phyloP scores from a whole-genome alignment of 2,329 filamentous ascomycete species.

The Thelonectria blattea region DNA sequence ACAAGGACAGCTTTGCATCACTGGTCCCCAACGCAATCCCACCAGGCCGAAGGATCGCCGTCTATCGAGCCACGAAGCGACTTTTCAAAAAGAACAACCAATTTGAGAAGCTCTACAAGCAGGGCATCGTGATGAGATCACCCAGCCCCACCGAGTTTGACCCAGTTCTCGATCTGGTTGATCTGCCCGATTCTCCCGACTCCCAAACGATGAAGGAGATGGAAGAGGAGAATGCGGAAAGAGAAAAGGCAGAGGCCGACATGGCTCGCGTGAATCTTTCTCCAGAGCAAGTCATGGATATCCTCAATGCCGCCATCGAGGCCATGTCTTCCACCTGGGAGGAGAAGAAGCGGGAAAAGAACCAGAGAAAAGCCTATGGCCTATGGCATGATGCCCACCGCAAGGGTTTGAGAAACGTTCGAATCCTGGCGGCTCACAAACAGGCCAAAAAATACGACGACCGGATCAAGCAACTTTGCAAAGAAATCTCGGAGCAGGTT shows the following conservation, averaged over 20 bases:
- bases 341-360: slow-evolving; percentile 60
- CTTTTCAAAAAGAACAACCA: slow-evolving; percentile 44
- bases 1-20: slow-evolving; percentile 37
- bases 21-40: slow-evolving; percentile 41
- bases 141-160: slow-evolving; percentile 31
- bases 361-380: slow-evolving; percentile 61
- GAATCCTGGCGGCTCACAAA: slow-evolving; percentile 52
- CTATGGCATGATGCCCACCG: slow-evolving; percentile 66
- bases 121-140: slow-evolving; percentile 23
- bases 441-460: slow-evolving; percentile 50
- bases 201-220: slow-evolving; percentile 67
- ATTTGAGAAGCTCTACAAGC: slow-evolving; percentile 18
- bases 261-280: slow-evolving; percentile 42
- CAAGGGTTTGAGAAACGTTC: slow-evolving; percentile 41
- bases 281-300: slow-evolving; percentile 53
- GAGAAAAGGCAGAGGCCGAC: slow-evolving; percentile 11
- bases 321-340: slow-evolving; percentile 62
- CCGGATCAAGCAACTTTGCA: slow-evolving; percentile 62
- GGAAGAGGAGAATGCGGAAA: slow-evolving; percentile 46
- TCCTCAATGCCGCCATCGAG: slow-evolving; percentile 61
- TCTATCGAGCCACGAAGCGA: slow-evolving; percentile 48
- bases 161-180: slow-evolving; percentile 52
- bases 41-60: slow-evolving; percentile 52
- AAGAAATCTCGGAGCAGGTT: slow-evolving; percentile 56
- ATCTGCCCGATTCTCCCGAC: slow-evolving; percentile 49